These are phyloP conservation scores for Phyllosticta citriasiana DNA, from an alignment of 2,329 filamentous ascomycete species.

Conservation along the genomic window DNA sequence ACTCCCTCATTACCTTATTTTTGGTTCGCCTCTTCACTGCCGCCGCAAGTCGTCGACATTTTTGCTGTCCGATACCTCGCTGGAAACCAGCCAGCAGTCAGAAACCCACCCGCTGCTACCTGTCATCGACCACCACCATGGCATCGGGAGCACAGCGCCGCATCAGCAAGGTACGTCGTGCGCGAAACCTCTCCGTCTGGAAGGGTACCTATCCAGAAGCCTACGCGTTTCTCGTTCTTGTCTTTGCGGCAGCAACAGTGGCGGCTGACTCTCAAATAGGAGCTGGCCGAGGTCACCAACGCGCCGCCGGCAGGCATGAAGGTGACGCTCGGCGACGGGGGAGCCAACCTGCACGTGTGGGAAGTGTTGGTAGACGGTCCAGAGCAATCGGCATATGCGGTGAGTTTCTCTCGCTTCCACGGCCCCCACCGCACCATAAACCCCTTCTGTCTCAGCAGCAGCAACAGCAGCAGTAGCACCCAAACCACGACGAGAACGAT, in stretches of 20 bases:
- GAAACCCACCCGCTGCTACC: background rate
- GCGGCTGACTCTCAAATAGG: slow-evolving; percentile 34
- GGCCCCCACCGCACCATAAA: background rate
- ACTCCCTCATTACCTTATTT: background rate
- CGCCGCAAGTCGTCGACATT: background rate
- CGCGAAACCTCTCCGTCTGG: background rate
- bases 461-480: background rate
- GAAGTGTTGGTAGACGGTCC: slow-evolving; percentile 58
- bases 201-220: background rate
- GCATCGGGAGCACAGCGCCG: slow-evolving; percentile 6
- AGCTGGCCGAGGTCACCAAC: slow-evolving; percentile 48
- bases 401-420: slow-evolving; percentile 25
- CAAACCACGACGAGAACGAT: background rate
- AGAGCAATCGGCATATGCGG: slow-evolving; percentile 53
- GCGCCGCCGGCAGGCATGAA: slow-evolving; percentile 48
- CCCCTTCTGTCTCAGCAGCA: background rate
- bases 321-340: slow-evolving; percentile 45
- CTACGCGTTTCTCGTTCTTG: background rate
- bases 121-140: background rate
- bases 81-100: background rate
- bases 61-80: background rate
- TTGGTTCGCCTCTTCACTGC: background rate
- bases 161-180: slow-evolving; percentile 4
- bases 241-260: background rate
- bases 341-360: slow-evolving; percentile 59